Evolutionary conservation across 371 early-diverging fungal species (phyloP).

Genomic region (Apophysomyces elegans): DNA sequence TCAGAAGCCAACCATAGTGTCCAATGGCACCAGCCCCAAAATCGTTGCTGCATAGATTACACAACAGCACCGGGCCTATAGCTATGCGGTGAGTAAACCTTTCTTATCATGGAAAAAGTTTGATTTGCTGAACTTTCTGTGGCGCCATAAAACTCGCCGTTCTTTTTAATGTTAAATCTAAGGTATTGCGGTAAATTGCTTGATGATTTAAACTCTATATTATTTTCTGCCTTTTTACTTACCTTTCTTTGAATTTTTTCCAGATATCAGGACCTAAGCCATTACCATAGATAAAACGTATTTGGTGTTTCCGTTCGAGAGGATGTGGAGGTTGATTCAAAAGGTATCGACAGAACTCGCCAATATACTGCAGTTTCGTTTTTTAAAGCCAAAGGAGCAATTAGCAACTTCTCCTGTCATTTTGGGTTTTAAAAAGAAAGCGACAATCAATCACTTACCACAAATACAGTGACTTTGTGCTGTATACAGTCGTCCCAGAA

Average conservation of each 20-base stretch:
- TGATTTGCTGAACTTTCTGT: constrained; percentile 46
- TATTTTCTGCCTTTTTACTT: neutral
- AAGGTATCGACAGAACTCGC: constrained; percentile 74
- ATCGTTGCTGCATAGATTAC: constrained; percentile 53
- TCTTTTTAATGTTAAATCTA: constrained; percentile 50
- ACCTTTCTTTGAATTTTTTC: constrained; percentile 51
- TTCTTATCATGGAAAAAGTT: too few species aligned
- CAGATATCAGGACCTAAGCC: constrained; percentile 75
- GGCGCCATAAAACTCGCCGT: constrained; percentile 66
- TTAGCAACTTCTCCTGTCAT: too few species aligned
- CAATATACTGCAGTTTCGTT: constrained; percentile 53
- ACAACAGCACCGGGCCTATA: constrained; percentile 34
- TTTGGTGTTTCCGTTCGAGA: constrained; percentile 49
- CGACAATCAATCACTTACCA: neutral
- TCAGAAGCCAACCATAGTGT: constrained; percentile 33
- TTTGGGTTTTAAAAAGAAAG: too few species aligned
- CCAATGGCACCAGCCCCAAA: constrained; percentile 61
- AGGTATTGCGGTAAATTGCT: neutral
- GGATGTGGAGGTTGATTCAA: constrained; percentile 52
- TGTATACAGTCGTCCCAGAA: constrained; percentile 30
- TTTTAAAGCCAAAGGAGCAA: neutral
- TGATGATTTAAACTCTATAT: neutral
- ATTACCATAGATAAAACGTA: constrained; percentile 67
- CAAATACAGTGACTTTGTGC: constrained; percentile 22
- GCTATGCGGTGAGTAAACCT: neutral